Percentiles rank a stretch among this genome's conserved stretches.
These are phyloP conservation scores for Draba incana DNA, from an alignment of 345 rosid species.

Conservation along the genomic window DNA sequence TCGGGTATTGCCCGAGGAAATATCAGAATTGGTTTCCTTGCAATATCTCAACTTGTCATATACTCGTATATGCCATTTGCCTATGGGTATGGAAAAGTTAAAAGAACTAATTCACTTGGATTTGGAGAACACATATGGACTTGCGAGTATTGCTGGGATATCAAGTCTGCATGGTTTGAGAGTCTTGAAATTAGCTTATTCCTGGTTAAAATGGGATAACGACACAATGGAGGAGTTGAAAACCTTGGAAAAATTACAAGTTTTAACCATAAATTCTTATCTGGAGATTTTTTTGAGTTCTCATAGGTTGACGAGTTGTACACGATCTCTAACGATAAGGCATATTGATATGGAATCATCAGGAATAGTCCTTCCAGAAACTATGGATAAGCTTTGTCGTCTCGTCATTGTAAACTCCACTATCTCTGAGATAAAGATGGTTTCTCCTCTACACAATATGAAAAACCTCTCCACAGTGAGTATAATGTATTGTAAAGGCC, in stretches of 20 bases:
- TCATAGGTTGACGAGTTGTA: conserved; percentile 1
- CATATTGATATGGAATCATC: no score
- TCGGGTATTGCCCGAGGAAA: neutral
- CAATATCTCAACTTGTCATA: conserved; percentile 15
- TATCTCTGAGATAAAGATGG: no score
- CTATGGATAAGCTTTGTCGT: no score
- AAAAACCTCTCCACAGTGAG: no score
- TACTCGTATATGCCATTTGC: neutral
- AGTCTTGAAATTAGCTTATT: rapidly evolving
- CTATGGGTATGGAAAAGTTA: neutral
- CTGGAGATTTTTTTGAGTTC: neutral
- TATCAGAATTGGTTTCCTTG: conserved; percentile 27
- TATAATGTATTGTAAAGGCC: no score
- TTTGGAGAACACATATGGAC: rapidly evolving
- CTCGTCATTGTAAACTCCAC: no score
- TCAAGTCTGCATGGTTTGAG: conserved; percentile 2
- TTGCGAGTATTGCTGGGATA: neutral
- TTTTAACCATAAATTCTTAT: neutral
- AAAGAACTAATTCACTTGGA: conserved; percentile 2
- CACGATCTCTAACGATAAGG: no score
- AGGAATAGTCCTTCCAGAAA: no score
- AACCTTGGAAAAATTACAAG: conserved; percentile 1
- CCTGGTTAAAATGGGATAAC: neutral
- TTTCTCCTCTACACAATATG: no score
- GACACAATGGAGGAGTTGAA: neutral